phyloP scores from a whole-genome alignment of 306 rosid genomes.

The Cucurbita ficifolia region DNA sequence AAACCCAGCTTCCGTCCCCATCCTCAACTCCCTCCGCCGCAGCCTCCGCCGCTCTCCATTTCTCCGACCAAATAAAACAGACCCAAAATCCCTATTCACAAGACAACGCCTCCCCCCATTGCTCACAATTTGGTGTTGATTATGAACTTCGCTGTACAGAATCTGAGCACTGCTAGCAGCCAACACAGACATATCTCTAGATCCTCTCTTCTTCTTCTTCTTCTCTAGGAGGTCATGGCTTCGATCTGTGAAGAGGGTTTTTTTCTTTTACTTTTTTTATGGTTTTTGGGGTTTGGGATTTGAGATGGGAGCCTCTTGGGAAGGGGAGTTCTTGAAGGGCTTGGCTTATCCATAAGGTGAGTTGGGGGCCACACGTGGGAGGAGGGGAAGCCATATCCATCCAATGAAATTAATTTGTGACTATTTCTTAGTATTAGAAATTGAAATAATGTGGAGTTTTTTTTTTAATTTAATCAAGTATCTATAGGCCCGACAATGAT shows the following conservation, averaged over 20 bases:
- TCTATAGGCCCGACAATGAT: rapidly evolving
- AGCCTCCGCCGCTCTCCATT: conserved; percentile 27
- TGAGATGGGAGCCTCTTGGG: not conserved
- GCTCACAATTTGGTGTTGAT: conserved; percentile 13
- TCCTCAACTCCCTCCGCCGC: conserved; percentile 29
- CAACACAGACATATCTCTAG: conserved; percentile 38
- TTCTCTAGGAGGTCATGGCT: not conserved
- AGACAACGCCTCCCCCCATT: conserved; percentile 15
- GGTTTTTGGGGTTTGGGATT: not conserved
- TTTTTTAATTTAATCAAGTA: no score
- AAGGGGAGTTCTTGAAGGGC: not conserved
- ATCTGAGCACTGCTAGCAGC: conserved; percentile 33
- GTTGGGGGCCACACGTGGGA: not conserved
- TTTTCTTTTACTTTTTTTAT: no score
- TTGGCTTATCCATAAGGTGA: not conserved
- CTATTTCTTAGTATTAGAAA: no score
- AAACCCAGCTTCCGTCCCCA: conserved; percentile 30
- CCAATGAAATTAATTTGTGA: no score
- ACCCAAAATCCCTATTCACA: conserved; percentile 17
- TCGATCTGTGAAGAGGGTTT: not conserved
- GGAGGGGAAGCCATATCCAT: not conserved
- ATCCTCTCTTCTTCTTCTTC: not conserved
- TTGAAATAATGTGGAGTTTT: no score
- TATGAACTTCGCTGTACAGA: conserved; percentile 21
- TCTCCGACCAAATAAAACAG: conserved; percentile 18